Evolutionary conservation across 2,329 filamentous ascomycete genomes (phyloP), one percentile per base, ranked within the genome.

Genomic region (Pleochaeta shiraiana): DNA sequence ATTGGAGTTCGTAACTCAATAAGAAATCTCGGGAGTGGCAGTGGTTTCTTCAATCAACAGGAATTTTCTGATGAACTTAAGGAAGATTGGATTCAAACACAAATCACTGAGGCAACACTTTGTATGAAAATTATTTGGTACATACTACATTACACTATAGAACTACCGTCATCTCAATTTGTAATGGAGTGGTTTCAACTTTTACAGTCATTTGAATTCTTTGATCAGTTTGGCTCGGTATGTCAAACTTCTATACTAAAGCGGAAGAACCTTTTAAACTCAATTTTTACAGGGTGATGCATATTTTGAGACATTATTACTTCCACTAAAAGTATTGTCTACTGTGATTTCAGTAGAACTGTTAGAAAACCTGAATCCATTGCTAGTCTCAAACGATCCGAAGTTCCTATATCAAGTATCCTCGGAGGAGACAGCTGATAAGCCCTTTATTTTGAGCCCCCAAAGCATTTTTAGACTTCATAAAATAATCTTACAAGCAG

Each of bases 181-280:
- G 78, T 90, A 21, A 76, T 82, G 45, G 78, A 81, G 67, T 95
- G 90, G 90, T 90, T 91, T 69, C 76, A 79, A n/a, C 75, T 91
- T 62, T 84, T 91, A 78, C 77, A 80, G 50, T 77, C 81, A 16
- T 84, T 82, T 70, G 76, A 75, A 63, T 95, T 95, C 71, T 80
- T 96, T 67, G 81, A 86, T 65, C 76, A 78, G 11, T 77, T 91
- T 60, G 75, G 78, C 66, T 75, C 77, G 63, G 81, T 85, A 75
- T 43, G 67, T 53, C 37, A 11, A 28, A 26, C 63, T 28, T 65
- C 37, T 37, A 24, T 31, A 53, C n/a, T 11, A n/a, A 33, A 33
- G 4, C 9, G 47, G 7, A 33, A 37, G 55, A 30, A 64, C n/a
- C 26, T 24, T 30, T 37, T 62, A 69, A 64, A 65, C 11, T 19